Conservation (phyloP, 768 basidiomycete genomes). For the Xanthoconium stramineum region DNA sequence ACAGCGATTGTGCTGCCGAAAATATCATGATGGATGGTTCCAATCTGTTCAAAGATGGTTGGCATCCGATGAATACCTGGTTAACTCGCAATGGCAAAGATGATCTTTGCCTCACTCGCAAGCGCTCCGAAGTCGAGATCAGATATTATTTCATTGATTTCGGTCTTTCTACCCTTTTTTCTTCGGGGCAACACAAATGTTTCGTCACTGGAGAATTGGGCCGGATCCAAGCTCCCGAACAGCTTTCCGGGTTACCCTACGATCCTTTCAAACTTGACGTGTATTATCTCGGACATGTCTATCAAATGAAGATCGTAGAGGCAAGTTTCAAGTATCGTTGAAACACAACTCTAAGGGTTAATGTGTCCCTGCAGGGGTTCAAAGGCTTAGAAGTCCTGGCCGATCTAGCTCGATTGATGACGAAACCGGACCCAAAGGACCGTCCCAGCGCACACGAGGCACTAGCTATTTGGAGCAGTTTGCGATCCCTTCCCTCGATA, state of each 20-base stretch:
- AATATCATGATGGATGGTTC: slow-evolving; percentile 35
- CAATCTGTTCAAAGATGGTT: slow-evolving; percentile 24
- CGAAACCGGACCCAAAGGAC: slow-evolving; percentile 2
- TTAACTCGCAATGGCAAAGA: slow-evolving; percentile 12
- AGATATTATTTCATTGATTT: slow-evolving; percentile 38
- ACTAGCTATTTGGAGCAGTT: slow-evolving; percentile 6
- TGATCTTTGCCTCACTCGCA: slow-evolving; percentile 14
- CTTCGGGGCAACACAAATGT: not conserved
- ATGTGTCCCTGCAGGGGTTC: too few relatives aligned
- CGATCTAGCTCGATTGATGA: slow-evolving; percentile 5
- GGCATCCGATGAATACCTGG: slow-evolving; percentile 21
- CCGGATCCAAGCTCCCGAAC: slow-evolving; percentile 22
- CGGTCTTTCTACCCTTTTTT: slow-evolving; percentile 29
- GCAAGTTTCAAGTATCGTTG: too few relatives aligned
- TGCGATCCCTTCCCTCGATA: not conserved
- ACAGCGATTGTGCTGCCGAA: slow-evolving; percentile 13
- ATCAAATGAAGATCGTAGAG: slow-evolving; percentile 17
- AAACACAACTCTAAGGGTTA: too few relatives aligned
- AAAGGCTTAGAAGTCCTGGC: slow-evolving; percentile 1
- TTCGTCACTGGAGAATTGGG: slow-evolving; percentile 5
- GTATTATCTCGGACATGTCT: slow-evolving; percentile 26
- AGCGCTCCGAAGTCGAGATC: slow-evolving; percentile 24
- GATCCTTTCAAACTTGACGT: slow-evolving; percentile 32
- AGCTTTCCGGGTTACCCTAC: slow-evolving; percentile 17
- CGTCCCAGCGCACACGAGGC: slow-evolving; percentile 1